phyloP scores from a whole-genome alignment of 257 asterid genomes.

The Cinchona pubescens region DNA sequence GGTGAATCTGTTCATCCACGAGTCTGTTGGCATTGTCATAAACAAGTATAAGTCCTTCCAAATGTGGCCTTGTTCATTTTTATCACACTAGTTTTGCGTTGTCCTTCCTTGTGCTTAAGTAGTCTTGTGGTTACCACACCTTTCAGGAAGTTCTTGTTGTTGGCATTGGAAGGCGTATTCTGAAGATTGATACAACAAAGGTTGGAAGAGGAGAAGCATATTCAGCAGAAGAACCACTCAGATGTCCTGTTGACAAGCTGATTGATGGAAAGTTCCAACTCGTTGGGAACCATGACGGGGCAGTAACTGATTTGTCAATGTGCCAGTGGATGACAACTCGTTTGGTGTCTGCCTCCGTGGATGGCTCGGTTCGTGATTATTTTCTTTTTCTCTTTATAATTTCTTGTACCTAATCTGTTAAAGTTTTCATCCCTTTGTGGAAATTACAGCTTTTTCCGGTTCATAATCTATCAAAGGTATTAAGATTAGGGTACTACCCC shows the following conservation, averaged over 20 bases:
- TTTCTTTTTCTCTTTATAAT: background rate
- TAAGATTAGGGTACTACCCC: background rate
- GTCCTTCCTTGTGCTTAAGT: background rate
- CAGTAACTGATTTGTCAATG: constrained; percentile 94
- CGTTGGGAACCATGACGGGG: constrained; percentile 96
- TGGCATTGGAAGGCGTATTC: constrained; percentile 68
- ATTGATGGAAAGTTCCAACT: constrained; percentile 86
- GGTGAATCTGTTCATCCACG: constrained; percentile 87
- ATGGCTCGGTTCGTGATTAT: constrained; percentile 77
- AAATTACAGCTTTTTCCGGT: background rate
- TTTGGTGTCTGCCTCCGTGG: constrained; percentile 90
- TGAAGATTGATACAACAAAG: constrained; percentile 88
- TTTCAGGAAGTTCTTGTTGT: constrained; percentile 91
- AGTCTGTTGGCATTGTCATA: constrained; percentile 99
- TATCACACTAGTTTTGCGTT: background rate
- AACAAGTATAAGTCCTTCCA: constrained; percentile 55
- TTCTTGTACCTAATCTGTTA: background rate
- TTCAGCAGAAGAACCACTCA: constrained; percentile 88
- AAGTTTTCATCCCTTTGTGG: background rate
- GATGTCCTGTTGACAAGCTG: constrained; percentile 71
- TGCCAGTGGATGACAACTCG: constrained; percentile 99
- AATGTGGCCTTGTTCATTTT: background rate
- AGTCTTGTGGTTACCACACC: constrained; percentile 10
- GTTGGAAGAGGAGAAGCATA: constrained; percentile 74
- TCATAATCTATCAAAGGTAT: background rate